Percentiles rank a stretch among this genome's conserved stretches.
These are phyloP conservation scores for Tarenaya hassleriana DNA, from an alignment of 345 rosid species.

Conservation along the genomic window DNA sequence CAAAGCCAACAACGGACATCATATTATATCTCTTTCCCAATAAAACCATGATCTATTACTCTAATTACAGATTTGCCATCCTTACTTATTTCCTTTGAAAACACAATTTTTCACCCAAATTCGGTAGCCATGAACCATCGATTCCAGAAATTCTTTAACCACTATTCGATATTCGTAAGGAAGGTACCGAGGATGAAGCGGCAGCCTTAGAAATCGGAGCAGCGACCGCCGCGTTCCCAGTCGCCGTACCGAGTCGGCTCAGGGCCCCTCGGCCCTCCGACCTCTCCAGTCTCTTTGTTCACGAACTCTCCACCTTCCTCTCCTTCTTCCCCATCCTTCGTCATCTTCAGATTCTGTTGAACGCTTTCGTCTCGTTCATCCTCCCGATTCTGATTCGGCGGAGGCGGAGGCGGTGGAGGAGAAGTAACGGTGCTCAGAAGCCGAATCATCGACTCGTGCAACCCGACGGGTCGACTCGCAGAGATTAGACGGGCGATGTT, in stretches of 20 bases:
- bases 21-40: no score
- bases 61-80: no score
- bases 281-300: slow-evolving; percentile 71
- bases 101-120: no score
- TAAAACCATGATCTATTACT: no score
- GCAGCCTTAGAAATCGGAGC: slow-evolving; percentile 63
- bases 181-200: neutral
- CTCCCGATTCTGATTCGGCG: slow-evolving; percentile 10
- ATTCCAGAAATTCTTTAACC: no score
- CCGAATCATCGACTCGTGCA: slow-evolving; percentile 20
- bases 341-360: slow-evolving; percentile 18
- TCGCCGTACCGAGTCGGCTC: slow-evolving; percentile 96
- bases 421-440: slow-evolving; percentile 19
- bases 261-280: slow-evolving; percentile 81
- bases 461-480: slow-evolving; percentile 14
- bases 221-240: slow-evolving; percentile 91
- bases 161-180: slow-evolving; percentile 18
- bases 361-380: slow-evolving; percentile 24
- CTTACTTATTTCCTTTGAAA: no score
- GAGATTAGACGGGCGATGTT: slow-evolving; percentile 19
- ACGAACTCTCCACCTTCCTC: slow-evolving; percentile 35
- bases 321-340: slow-evolving; percentile 26
- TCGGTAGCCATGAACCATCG: no score
- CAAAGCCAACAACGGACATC: no score
- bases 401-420: slow-evolving; percentile 12